A percentile compares a stretch with the other conserved stretches of the same genome.
Conservation (phyloP, 1,284 basidiomycete genomes). For the Hypsizygus ulmarius region DNA sequence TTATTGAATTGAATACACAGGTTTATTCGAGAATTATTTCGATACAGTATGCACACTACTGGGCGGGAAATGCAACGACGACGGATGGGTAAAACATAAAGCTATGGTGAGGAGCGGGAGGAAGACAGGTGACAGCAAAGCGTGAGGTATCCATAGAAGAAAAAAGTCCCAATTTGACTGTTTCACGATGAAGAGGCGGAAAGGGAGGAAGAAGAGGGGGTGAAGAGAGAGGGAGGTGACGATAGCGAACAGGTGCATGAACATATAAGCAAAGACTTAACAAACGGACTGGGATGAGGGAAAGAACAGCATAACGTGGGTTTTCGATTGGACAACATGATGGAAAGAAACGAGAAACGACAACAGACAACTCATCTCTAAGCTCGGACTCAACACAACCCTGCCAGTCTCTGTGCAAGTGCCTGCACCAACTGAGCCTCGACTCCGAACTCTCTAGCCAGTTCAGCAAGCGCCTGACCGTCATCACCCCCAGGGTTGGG, state of each 20-base stretch:
- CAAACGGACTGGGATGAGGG: background rate
- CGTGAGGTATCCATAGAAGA: slow-evolving; percentile 14
- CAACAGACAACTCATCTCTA: slow-evolving; percentile 3
- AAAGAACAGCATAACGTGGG: slow-evolving; percentile 7
- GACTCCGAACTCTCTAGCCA: slow-evolving; percentile 72
- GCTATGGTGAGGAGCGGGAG: slow-evolving; percentile 4
- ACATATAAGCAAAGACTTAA: background rate
- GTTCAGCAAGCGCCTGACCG: slow-evolving; percentile 38
- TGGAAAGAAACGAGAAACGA: slow-evolving; percentile 12
- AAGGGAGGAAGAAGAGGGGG: background rate
- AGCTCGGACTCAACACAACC: slow-evolving; percentile 8
- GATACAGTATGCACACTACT: slow-evolving; percentile 10
- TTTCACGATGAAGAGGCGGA: background rate
- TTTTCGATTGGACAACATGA: slow-evolving; percentile 11
- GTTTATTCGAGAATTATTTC: slow-evolving; percentile 5
- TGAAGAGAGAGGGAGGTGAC: slow-evolving; percentile 1
- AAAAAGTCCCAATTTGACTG: slow-evolving; percentile 8
- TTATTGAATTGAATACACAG: slow-evolving; percentile 5
- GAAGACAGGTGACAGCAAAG: slow-evolving; percentile 7
- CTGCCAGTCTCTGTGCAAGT: slow-evolving; percentile 56
- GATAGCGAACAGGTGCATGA: slow-evolving; percentile 3
- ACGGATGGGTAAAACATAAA: slow-evolving; percentile 8
- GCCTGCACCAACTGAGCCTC: slow-evolving; percentile 67
- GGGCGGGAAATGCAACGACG: slow-evolving; percentile 8
- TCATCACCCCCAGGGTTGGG: slow-evolving; percentile 14